Evolutionary conservation across 2,329 filamentous ascomycete species (phyloP), one percentile per base, ranked within the genome.

Genomic region (Sclerotinia trifoliorum): DNA sequence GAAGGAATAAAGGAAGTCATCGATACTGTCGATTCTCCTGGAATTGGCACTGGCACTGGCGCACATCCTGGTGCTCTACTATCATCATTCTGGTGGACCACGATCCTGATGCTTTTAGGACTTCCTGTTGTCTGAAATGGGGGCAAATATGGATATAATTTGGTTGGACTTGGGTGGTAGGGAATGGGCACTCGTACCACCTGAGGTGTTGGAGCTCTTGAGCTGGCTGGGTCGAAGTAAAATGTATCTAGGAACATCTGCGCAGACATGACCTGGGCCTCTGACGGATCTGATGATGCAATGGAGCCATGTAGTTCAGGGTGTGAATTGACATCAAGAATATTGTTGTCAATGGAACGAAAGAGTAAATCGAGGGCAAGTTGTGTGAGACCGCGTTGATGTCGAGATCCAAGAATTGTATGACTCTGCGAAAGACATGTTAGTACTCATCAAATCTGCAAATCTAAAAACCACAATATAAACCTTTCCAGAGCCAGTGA

Each of bases 401-500:
- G 87, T 73, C 89, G 90, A 17, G 92, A 96, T 67, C 95, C 95
- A 21, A 99, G 86, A 70, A 98, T 97, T 0, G 95, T 99, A 78
- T 99, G 94, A 71, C 92, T 96, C 94, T 97, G 76, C 26, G 29
- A 58, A 51, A 29, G 32, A 17, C 35, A 70, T 61, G 68, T 68
- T 49, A 70, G 67, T 48, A 52, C 24, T n/a, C 48, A 44, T 21
- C 2, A 7, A 11, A 54, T 21, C n/a, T 29, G 24, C 29, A 29
- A 35, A 17, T 24, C 21, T 48, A 35, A 39, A 48, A 44, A 44
- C 5, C 46, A 13, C 35, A 57, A 56, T 44, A 69, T 75, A 61
- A 75, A 96, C 94, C 88, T 99, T 99, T 79, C 95, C 95, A 62
- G 94, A 97, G 17, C 95, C 95, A 10, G 94, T 97, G 55, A 97